Conservation (phyloP, 2,329 filamentous ascomycete genomes). For the Fusarium sp. region DNA sequence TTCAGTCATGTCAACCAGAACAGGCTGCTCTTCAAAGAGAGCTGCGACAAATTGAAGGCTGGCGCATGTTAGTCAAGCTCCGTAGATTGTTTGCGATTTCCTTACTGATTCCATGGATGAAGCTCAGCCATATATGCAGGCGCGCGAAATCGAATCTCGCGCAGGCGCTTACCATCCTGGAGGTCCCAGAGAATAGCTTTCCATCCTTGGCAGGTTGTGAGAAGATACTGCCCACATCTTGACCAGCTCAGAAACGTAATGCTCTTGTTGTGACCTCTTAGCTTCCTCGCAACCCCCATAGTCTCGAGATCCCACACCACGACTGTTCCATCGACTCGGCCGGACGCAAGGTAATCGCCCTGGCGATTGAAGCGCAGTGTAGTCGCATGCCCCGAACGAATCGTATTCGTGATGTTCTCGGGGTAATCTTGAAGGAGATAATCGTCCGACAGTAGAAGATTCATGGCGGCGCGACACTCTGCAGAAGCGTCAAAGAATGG, state of each 20-base stretch:
- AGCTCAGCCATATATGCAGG: slow-evolving; percentile 97
- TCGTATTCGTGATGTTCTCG: slow-evolving; percentile 88
- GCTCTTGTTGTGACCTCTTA: slow-evolving; percentile 92
- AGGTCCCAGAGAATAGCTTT: slow-evolving; percentile 97
- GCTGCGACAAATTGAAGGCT: slow-evolving; percentile 88
- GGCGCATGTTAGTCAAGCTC: slow-evolving; percentile 41
- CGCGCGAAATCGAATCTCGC: slow-evolving; percentile 91
- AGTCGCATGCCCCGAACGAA: slow-evolving; percentile 79
- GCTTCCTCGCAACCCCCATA: slow-evolving; percentile 93
- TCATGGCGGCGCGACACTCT: slow-evolving; percentile 60
- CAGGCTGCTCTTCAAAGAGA: slow-evolving; percentile 92
- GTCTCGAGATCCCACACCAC: slow-evolving; percentile 98
- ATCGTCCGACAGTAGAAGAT: slow-evolving; percentile 73
- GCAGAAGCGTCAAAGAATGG: slow-evolving; percentile 7
- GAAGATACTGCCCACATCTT: slow-evolving; percentile 87
- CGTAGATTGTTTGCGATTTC: neutral
- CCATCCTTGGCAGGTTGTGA: slow-evolving; percentile 96
- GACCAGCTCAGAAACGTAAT: slow-evolving; percentile 98
- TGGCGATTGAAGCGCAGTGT: slow-evolving; percentile 90
- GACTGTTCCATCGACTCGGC: slow-evolving; percentile 93
- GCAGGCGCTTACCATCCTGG: slow-evolving; percentile 75
- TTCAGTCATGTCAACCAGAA: slow-evolving; percentile 85
- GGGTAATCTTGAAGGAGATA: slow-evolving; percentile 85
- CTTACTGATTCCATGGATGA: slow-evolving; percentile 89
- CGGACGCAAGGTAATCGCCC: slow-evolving; percentile 94